Evolutionary conservation across 2,329 filamentous ascomycete genomes (phyloP), one percentile per base, ranked within the genome.

Genomic region (Aureobasidium lini): DNA sequence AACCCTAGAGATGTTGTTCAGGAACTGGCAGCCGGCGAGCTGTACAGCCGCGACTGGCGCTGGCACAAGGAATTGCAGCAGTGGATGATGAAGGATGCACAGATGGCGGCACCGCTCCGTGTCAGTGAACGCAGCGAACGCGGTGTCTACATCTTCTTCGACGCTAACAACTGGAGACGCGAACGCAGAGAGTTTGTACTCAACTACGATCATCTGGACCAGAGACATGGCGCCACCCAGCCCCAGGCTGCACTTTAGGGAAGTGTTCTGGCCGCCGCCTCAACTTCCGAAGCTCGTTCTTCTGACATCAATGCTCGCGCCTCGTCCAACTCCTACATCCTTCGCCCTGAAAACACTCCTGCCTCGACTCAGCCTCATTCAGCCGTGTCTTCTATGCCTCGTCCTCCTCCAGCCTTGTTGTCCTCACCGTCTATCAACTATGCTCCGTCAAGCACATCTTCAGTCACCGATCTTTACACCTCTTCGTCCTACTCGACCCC

Each of bases 1-100:
- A 81, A 83, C 74, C 84, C 84, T 13, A 76, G 82, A 61, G 84
- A 87, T 66, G 79, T 86, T 59, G 77, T 84, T 69, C 85, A 88
- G 67, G 85, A 88, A 67, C 74, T 85, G 47, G 84, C 84, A 6
- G 84, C 84, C 7, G 77, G 80, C 60, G 84, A 87, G 67, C 72
- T 88, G 66, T 72, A 75, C 66, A 72, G 72, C 34, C 75, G 78
- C 34, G 77, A 79, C 62, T 82, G 79, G 79, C 72, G 79, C 53
- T 82, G 78, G 75, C 79, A 82, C 70, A 81, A 76, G 65, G 72
- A 77, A 57, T 73, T 81, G 18, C 74, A 77, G 58, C 76, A 81
- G 63, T 82, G 79, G 79, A 75, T 82, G 72, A 79, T 79, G 71
- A 81, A 81, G 66, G 79, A 81, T 47, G 71, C 73, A 15, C 76